phyloP scores from a whole-genome alignment of 2,329 filamentous ascomycete genomes.

The Phaeoacremonium minimum region DNA sequence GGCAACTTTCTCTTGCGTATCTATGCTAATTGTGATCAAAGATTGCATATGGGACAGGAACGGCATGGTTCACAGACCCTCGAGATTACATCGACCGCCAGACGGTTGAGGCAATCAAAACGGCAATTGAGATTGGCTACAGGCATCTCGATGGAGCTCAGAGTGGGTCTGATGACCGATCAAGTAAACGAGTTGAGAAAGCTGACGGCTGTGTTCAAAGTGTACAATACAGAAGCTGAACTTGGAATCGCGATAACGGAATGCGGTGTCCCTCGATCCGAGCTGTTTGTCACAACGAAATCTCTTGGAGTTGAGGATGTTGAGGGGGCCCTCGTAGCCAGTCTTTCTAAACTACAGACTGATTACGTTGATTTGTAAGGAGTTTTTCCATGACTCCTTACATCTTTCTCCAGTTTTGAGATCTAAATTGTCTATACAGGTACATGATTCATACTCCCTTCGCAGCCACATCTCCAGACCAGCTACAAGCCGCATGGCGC shows the following conservation, averaged over 20 bases:
- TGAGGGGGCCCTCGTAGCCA: slow-evolving; percentile 46
- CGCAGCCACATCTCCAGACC: slow-evolving; percentile 16
- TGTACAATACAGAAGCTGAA: slow-evolving; percentile 8
- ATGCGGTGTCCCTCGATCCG: slow-evolving; percentile 3
- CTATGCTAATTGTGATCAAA: too few relatives aligned
- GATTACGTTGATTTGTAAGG: slow-evolving; percentile 54
- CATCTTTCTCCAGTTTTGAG: background rate
- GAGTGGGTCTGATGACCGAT: background rate
- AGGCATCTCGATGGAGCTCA: slow-evolving; percentile 10
- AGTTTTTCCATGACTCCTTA: background rate
- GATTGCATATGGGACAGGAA: too few relatives aligned
- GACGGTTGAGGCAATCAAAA: slow-evolving; percentile 6
- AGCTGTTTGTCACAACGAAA: slow-evolving; percentile 10
- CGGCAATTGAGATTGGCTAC: slow-evolving; percentile 7
- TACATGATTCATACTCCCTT: slow-evolving; percentile 22
- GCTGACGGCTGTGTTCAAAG: too few relatives aligned
- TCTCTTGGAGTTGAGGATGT: slow-evolving; percentile 9
- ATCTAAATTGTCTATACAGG: slow-evolving; percentile 11
- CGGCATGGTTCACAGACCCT: too few relatives aligned
- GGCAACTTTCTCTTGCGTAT: too few relatives aligned
- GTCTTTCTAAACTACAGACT: slow-evolving; percentile 56
- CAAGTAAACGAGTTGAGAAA: background rate
- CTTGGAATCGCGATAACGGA: slow-evolving; percentile 7
- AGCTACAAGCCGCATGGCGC: slow-evolving; percentile 52
- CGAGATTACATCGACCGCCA: slow-evolving; percentile 4